A percentile compares a stretch with the other conserved stretches of the same genome.
Evolutionary conservation across 176 grass and related monocot genomes (phyloP).

Genomic region (Pontederia crassipes): DNA sequence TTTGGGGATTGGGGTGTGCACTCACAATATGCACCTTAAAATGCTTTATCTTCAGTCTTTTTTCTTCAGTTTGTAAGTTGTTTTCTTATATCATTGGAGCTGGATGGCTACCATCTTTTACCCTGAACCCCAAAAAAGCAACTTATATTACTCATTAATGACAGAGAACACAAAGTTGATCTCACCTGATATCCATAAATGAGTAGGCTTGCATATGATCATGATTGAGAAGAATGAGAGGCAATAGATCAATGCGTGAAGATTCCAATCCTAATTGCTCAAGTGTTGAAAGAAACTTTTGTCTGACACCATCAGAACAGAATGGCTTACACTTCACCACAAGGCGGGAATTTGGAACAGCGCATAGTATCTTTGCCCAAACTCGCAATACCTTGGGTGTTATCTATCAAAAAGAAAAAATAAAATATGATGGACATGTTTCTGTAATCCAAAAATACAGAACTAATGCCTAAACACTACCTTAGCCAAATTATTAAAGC

Average conservation of each 20-base stretch:
- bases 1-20: no score
- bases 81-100: no score
- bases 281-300: conserved; percentile 75
- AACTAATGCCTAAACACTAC: conserved; percentile 25
- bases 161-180: conserved; percentile 4
- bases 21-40: no score
- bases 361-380: conserved; percentile 87
- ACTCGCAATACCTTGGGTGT: conserved; percentile 89
- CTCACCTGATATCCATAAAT: conserved; percentile 92
- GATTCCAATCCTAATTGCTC: conserved; percentile 81
- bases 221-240: conserved; percentile 95
- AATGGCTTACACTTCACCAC: conserved; percentile 97
- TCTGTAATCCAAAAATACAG: neutral
- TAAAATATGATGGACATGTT: conserved; percentile 5
- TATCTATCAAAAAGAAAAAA: conserved; percentile 43
- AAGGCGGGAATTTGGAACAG: conserved; percentile 82
- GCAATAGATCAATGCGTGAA: conserved; percentile 78
- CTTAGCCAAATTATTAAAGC: conserved; percentile 99
- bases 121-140: neutral
- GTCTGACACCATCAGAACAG: conserved; percentile 82
- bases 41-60: no score
- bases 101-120: neutral
- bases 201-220: conserved; percentile 99
- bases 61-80: no score
- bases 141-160: neutral